These are phyloP conservation scores for Pelagophyceae sp. DNA, from an alignment of 352 stramenopile species.

Conservation along the genomic window DNA sequence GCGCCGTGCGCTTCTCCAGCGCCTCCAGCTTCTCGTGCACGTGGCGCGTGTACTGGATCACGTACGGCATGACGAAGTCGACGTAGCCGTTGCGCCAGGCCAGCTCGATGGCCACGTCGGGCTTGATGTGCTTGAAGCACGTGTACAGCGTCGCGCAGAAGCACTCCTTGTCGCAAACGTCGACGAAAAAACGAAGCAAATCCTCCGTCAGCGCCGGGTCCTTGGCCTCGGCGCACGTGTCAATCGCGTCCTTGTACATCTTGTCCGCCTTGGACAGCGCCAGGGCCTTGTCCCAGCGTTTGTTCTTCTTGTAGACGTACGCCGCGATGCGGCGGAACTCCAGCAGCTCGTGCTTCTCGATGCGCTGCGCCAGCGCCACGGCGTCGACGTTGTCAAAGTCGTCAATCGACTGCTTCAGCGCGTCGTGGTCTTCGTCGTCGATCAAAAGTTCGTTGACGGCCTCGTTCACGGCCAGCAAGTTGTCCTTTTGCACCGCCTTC, in stretches of 20 bases:
- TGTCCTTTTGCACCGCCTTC: conserved; percentile 96
- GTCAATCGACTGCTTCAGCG: conserved; percentile 91
- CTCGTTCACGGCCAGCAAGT: conserved; percentile 97
- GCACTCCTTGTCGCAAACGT: conserved; percentile 96
- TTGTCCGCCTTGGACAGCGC: conserved; percentile 98
- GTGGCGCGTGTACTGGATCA: conserved; percentile 98
- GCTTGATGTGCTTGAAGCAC: conserved; percentile 94
- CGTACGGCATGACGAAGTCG: conserved; percentile 98
- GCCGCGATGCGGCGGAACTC: conserved; percentile 98
- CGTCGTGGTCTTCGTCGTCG: conserved; percentile 97
- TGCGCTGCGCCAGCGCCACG: conserved; percentile 92
- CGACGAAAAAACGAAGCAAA: conserved; percentile 97
- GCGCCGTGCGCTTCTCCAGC: conserved; percentile 52
- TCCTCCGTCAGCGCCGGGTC: conserved; percentile 91
- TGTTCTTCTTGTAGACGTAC: conserved; percentile 98
- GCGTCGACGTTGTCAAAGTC: conserved; percentile 99
- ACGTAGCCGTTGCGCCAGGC: conserved; percentile 97
- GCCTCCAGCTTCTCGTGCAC: conserved; percentile 57
- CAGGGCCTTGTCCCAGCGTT: conserved; percentile 93
- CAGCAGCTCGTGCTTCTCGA: conserved; percentile 97
- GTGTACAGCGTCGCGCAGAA: conserved; percentile 97
- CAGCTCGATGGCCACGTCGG: conserved; percentile 96
- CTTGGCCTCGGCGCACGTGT: conserved; percentile 90
- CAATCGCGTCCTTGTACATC: conserved; percentile 99
- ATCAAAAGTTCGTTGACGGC: conserved; percentile 92